Base-by-base conservation (phyloP, 192 early-diverging fungal species). In the Coemansia sp. region DNA sequence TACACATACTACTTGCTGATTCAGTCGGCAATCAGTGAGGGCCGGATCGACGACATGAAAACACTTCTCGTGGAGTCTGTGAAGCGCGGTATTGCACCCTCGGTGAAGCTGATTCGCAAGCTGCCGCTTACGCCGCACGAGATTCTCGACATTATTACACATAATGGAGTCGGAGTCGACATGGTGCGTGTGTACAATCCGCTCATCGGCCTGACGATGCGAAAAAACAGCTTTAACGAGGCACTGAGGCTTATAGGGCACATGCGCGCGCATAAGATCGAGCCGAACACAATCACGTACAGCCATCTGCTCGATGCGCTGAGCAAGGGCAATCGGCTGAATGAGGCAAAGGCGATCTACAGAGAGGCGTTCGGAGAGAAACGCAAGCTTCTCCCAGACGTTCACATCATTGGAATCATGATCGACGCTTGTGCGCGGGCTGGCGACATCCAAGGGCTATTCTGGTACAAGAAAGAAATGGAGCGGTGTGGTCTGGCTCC, bases 401-500 rank as follows among this genome's bases (percentile, higher is more conserved):
- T 41, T 12, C 67, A 83, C 64, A 75, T 83, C 6, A 67, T 74
- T 62, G 68, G 71, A 44, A 75, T 66, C 24, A 83, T 83, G 75
- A 48, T 83, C 7, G 81, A 83, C 24, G 76, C 76, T 9, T 72
- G 75, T 41, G 81, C 71, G 11, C 71, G 81, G 10, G 57, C 46
- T 34, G 81, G 76, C 58, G 68, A 75, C 44, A 66, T 77, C 38
- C 43, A 34, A 0, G 44, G 38, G 10, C 69, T 77, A 68, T 71
- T 75, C 43, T 62, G 61, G 68, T 69, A 66, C 63, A 72, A 71
- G 48, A 62, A 16, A 26, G 55, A 71, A 30, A 77, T 83, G 81
- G 33, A 34, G 51, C n/a, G 34, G 21, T 64, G 59, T 35, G 63
- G 66, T 10, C 26, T 83, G 2, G 24, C 48, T 4, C 63, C 67